Base-by-base conservation (phyloP, 1,284 basidiomycete species). In the Papiliotrema laurentii region DNA sequence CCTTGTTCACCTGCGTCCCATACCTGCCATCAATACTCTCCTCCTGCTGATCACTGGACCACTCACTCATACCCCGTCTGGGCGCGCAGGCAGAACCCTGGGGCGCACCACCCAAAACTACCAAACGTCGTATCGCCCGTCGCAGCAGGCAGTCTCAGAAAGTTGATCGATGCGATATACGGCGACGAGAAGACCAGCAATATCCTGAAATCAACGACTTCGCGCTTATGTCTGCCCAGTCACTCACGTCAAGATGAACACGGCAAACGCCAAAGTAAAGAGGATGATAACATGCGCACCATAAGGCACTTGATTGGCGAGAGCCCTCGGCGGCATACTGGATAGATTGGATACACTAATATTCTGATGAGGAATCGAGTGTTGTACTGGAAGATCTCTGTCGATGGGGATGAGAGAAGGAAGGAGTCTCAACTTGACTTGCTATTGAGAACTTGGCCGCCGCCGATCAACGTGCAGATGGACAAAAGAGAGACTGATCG, bases 181-280 rank as follows among this genome's bases (percentile, higher is more conserved):
- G 71, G 71, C 1, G 67, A 56, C 1, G 71, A 72, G 51, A 73
- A 72, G 16, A 66, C 68, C 25, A 65, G 45, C 19, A 73, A 54
- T 45, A 70, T 66, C 9, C 71, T 73, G 45, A 18, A 30, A 31
- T 25, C 34, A 45, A 21, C 19, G n/a, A 28, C 30, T 9, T 9
- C 30, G 30, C n/a, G 30, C 30, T 33, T n/a, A 33, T 24, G 39
- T 6, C 24, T 2, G 26, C 34, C 11, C 11, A 16, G 37, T 16
- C 2, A 60, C 68, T 56, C 34, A 70, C 70, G 54, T 51, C 7
- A 73, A 50, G 36, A 73, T 46, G 18, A 73, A 53, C 24, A 58
- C 49, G 1, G 61, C 48, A 36, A 73, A 66, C 1, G 53, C 44
- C 16, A 68, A 45, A 11, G 60, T 50, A 53, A 72, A 70, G 45